Percentiles rank a stretch among this genome's conserved stretches.
Conservation (phyloP, 2,329 filamentous ascomycete genomes). For the Penicillium oxalicum region DNA sequence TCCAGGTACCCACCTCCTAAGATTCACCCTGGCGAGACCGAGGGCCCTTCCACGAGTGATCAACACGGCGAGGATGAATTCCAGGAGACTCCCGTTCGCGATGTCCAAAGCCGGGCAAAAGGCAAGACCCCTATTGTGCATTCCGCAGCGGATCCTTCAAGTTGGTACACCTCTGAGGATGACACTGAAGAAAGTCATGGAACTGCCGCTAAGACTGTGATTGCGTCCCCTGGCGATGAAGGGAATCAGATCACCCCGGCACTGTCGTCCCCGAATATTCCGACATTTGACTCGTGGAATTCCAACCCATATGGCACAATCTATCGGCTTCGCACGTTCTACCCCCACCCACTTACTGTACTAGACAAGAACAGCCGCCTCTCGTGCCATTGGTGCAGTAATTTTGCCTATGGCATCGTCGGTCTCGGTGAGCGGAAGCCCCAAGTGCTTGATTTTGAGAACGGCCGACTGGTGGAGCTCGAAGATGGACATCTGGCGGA, state of each 20-base stretch:
- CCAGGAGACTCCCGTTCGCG: not conserved
- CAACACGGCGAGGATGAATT: no score
- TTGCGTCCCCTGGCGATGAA: no score
- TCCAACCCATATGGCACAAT: not conserved
- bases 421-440: constrained; percentile 33
- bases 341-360: constrained; percentile 39
- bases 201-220: no score
- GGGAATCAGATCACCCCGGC: not conserved
- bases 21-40: not conserved
- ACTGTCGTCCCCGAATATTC: not conserved
- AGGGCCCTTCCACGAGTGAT: constrained; percentile 8
- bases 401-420: constrained; percentile 36
- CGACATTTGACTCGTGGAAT: constrained; percentile 14
- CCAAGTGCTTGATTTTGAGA: constrained; percentile 30
- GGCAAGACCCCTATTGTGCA: no score
- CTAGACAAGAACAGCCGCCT: constrained; percentile 21
- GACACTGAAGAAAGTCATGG: no score
- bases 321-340: constrained; percentile 27
- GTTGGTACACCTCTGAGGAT: no score
- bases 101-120: no score
- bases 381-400: constrained; percentile 39
- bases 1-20: constrained; percentile 7
- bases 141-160: no score
- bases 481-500: constrained; percentile 32
- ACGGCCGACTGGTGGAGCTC: constrained; percentile 36